phyloP scores from a whole-genome alignment of 31 red algal genomes.

The Bonnemaisonia californica region DNA sequence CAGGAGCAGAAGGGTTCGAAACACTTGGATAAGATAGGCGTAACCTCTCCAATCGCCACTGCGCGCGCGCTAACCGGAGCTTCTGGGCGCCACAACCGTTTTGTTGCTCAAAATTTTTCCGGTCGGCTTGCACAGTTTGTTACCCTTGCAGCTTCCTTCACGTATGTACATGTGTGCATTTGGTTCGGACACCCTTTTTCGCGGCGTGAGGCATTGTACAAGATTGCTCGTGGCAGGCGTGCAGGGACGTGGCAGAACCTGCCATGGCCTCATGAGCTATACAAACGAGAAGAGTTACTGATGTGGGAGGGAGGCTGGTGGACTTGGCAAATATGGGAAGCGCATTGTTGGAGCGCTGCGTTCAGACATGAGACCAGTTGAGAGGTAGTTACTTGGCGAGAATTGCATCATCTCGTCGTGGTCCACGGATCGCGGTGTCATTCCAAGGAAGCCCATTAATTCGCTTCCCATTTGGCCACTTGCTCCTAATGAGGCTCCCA shows the following conservation, averaged over 20 bases:
- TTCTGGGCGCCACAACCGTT: too few species aligned
- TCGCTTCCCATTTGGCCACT: conserved; percentile 13
- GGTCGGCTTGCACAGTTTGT: neutral
- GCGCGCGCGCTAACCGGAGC: too few species aligned
- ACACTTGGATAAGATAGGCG: too few species aligned
- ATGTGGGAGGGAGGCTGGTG: neutral
- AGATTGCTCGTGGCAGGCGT: neutral
- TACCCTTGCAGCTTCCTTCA: too few species aligned
- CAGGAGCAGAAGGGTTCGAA: neutral
- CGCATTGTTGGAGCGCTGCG: conserved; percentile 11
- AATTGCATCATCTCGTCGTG: conserved; percentile 44
- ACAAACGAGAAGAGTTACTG: neutral
- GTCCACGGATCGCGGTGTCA: conserved; percentile 37
- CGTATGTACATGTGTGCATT: neutral
- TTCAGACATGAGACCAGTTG: conserved; percentile 11
- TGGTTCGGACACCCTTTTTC: neutral
- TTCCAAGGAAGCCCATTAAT: neutral
- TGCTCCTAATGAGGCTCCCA: neutral
- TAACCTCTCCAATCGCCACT: too few species aligned
- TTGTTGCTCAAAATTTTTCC: too few species aligned
- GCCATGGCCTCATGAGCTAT: too few species aligned
- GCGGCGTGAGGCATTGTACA: neutral
- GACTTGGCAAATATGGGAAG: neutral
- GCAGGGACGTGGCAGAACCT: too few species aligned
- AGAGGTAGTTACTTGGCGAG: conserved; percentile 47